Evolutionary conservation across 768 basidiomycete genomes (phyloP).

Genomic region (Suillus ampliporus): DNA sequence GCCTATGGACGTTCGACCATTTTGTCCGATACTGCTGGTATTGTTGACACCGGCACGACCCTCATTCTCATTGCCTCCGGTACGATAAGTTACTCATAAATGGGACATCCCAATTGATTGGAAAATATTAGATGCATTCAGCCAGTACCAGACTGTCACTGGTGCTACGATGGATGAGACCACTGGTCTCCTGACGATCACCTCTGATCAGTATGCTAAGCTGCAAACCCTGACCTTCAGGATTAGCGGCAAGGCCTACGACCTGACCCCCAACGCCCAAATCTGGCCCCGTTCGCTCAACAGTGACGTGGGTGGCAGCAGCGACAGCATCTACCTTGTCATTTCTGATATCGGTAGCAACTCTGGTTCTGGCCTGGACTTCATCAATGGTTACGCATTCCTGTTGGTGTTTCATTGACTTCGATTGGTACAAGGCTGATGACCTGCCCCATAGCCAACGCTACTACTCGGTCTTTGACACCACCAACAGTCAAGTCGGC

Average conservation of each 20-base stretch:
- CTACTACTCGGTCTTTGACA: conserved; percentile 50
- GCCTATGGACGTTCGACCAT: conserved; percentile 30
- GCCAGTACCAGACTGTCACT: conserved; percentile 27
- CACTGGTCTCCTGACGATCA: conserved; percentile 38
- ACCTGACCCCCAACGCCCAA: conserved; percentile 34
- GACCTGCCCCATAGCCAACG: conserved; percentile 36
- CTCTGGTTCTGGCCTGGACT: conserved; percentile 29
- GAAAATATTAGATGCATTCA: conserved; percentile 28
- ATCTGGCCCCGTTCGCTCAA: conserved; percentile 42
- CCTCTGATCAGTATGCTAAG: conserved; percentile 28
- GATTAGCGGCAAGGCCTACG: conserved; percentile 26
- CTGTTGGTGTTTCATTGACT: conserved; percentile 20
- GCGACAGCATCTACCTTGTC: conserved; percentile 34
- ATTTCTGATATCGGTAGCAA: conserved; percentile 25
- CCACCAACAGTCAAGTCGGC: conserved; percentile 43
- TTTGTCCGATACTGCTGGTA: conserved; percentile 33
- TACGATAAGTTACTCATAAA: conserved; percentile 5
- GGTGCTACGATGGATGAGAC: conserved; percentile 30
- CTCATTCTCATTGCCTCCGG: conserved; percentile 28
- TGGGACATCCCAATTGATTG: conserved; percentile 7
- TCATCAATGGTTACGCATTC: conserved; percentile 27
- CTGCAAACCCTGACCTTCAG: conserved; percentile 34
- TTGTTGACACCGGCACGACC: conserved; percentile 40
- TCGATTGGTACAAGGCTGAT: conserved; percentile 11
- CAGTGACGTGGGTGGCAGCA: conserved; percentile 30